Conservation (phyloP, 176 grass and related monocot species). For the Oryza brachyantha region DNA sequence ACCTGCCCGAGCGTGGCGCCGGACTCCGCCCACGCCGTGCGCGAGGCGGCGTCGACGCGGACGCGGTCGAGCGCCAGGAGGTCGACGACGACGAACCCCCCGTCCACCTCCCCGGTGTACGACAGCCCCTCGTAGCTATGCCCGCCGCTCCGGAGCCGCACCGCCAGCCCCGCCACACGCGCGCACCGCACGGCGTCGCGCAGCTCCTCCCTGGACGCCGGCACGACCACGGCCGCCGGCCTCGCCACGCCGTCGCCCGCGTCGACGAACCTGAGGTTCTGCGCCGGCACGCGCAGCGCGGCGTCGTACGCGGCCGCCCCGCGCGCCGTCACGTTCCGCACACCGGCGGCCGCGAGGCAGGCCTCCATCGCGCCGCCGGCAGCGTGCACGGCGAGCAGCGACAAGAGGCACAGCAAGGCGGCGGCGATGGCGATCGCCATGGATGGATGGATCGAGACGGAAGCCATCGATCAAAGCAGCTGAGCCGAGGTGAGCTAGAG, state of each 20-base stretch:
- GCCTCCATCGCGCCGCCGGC: not conserved
- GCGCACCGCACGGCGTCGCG: conserved; percentile 43
- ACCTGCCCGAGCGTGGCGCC: conserved; percentile 77
- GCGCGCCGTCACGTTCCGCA: conserved; percentile 54
- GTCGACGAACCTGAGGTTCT: conserved; percentile 91
- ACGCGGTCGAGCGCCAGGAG: conserved; percentile 54
- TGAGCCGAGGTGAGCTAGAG: not conserved
- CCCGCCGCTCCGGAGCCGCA: conserved; percentile 68
- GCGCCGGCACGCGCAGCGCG: conserved; percentile 47
- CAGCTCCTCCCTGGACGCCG: conserved; percentile 33
- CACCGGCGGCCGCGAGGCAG: conserved; percentile 54
- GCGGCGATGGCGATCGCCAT: conserved; percentile 16
- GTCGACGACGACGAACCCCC: conserved; percentile 56
- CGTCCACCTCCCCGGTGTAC: conserved; percentile 33
- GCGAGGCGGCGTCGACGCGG: conserved; percentile 2
- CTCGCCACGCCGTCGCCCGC: not conserved
- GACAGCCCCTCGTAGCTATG: conserved; percentile 94
- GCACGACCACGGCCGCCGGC: conserved; percentile 50
- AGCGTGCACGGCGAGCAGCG: conserved; percentile 19
- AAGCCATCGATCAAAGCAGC: too few species aligned
- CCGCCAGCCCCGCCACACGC: conserved; percentile 22
- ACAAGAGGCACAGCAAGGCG: not conserved
- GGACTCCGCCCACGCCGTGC: conserved; percentile 57
- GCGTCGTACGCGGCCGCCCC: conserved; percentile 17
- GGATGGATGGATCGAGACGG: too few species aligned